Base-by-base conservation (phyloP, 768 basidiomycete species). In the Melanogaster broomeanus region DNA sequence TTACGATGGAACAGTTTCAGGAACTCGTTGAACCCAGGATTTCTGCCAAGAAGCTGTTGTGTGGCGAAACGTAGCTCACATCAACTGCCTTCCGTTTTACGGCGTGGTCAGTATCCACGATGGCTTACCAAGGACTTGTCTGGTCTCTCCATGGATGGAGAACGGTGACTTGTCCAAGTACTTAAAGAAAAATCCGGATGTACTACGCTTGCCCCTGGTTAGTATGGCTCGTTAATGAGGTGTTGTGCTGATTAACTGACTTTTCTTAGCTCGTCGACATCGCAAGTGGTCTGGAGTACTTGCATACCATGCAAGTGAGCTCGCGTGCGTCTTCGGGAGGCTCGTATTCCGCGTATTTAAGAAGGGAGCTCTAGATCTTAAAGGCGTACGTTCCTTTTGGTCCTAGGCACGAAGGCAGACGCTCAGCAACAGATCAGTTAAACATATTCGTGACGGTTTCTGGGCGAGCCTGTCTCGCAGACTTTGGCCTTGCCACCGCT, bases 311-410 rank as follows among this genome's bases (percentile, higher is more conserved):
- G 52, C 49, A 65, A 28, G n/a, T n/a, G n/a, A n/a, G n/a, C 73
- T 72, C 22, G 74, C 76, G 1, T 66, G 77, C 16, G 55, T 72
- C 11, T 75, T 76, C 18, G 76, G 76, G n/a, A n/a, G n/a, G n/a
- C n/a, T n/a, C n/a, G n/a, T n/a, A n/a, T n/a, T n/a, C n/a, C n/a
- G n/a, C n/a, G n/a, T n/a, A n/a, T n/a, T n/a, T n/a, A n/a, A n/a
- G n/a, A n/a, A n/a, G n/a, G n/a, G n/a, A n/a, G n/a, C n/a, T n/a
- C n/a, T n/a, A 9, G 77, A 77, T 46, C 51, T 77, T 21, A 77
- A 76, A 59, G 71, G 70, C 28, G 77, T 77, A 46, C 53, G 73
- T 53, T 8, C 33, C 35, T 24, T 2, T 21, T 28, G 15, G 21
- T 18, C 21, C 15, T 18, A 3, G 42, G 9, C 22, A 38, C 10